Base-by-base conservation (phyloP, 108 stramenopile species). In the Cyclotella choctawhatcheeana region DNA sequence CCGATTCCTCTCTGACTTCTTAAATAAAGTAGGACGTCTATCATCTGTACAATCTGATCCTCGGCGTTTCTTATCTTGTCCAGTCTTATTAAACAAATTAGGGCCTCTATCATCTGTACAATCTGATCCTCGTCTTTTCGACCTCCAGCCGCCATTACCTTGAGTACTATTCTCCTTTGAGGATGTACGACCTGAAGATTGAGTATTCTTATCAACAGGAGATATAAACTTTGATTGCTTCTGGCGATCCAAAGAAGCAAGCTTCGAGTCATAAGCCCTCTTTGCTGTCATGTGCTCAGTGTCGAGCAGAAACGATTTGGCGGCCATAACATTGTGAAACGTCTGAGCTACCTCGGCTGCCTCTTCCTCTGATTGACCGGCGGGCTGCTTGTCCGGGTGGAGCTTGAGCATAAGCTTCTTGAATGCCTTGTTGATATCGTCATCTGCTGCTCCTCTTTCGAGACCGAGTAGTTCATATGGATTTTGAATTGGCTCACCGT, bases 351-450 rank as follows among this genome's bases (percentile, higher is more conserved):
- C 32, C 30, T 45, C 44, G 7, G 62, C 80, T n/a, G 76, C 69
- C 58, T 77, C 76, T 55, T 70, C 69, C 45, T 50, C 76, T 31
- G 74, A 63, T 60, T 74, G 75, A 32, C 84, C 81, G 25, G 70
- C 67, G 6, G 69, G 73, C 61, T 91, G 90, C 68, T 91, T 91
- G 64, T 91, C 91, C 2, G 91, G 91, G 65, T 92, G 91, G 48
- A 86, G 89, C 56, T 70, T 79, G 24, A 98, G 69, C 34, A 90
- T 88, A 13, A 93, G 75, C 60, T 88, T 91, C n/a, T 88, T 84
- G 64, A 84, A 93, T 10, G 90, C 89, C 76, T 89, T 93, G 71
- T 79, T 88, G 67, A 92, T 77, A 33, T 89, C 84, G 44, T 81
- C 86, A 30, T 86, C 84, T 5, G 65, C 72, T 18, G 89, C 86